phyloP scores from a whole-genome alignment of 306 rosid genomes.

The Mimosa bimucronata region DNA sequence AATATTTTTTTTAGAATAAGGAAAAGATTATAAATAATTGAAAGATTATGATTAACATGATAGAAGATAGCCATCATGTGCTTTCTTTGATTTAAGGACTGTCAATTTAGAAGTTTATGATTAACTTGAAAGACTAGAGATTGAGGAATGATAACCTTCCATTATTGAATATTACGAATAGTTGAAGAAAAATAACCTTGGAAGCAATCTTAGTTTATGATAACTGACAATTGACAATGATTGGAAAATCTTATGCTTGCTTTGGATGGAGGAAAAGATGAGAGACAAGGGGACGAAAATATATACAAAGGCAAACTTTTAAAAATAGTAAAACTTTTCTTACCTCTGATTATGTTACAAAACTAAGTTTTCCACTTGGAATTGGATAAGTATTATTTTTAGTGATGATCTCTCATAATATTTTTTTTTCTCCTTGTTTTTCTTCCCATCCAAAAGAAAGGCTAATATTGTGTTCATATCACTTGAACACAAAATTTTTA shows the following conservation, averaged over 20 bases:
- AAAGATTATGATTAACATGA: background rate
- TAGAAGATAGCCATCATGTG: slow-evolving; percentile 32
- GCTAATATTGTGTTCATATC: too few relatives aligned
- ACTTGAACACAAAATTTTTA: too few relatives aligned
- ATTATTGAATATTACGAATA: background rate
- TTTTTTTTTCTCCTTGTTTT: too few relatives aligned
- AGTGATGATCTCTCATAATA: too few relatives aligned
- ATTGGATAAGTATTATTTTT: too few relatives aligned
- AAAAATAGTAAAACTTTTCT: too few relatives aligned
- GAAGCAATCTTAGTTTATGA: background rate
- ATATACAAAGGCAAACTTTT: too few relatives aligned
- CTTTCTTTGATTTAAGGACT: slow-evolving; percentile 41
- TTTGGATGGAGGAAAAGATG: too few relatives aligned
- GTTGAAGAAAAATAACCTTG: background rate
- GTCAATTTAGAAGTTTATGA: background rate
- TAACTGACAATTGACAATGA: background rate
- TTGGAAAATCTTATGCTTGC: background rate
- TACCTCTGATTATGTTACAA: too few relatives aligned
- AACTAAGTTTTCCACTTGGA: too few relatives aligned
- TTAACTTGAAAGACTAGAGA: background rate
- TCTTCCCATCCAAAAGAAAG: too few relatives aligned
- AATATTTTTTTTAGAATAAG: background rate
- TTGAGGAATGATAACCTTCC: background rate
- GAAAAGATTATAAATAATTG: slow-evolving; percentile 14
- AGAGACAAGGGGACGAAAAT: too few relatives aligned